Percentiles rank a stretch among this genome's conserved stretches.
These are phyloP conservation scores for Aschersonia sp. DNA, from an alignment of 2,329 filamentous ascomycete genomes.

Conservation along the genomic window DNA sequence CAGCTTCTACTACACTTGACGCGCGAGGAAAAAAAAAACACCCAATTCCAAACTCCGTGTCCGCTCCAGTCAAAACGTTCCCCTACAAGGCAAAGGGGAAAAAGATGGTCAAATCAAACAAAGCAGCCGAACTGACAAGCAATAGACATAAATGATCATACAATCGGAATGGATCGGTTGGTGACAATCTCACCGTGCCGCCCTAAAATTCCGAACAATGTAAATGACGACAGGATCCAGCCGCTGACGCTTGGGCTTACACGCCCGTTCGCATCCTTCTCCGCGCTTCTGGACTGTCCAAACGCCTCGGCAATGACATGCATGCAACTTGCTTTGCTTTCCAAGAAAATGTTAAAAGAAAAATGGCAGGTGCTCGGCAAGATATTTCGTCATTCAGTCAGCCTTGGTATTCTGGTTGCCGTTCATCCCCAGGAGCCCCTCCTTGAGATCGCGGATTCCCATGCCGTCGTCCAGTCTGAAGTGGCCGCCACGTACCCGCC, in stretches of 20 bases:
- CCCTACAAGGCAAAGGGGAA: too few relatives aligned
- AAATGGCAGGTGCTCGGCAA: not conserved
- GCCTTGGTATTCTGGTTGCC: conserved; percentile 20
- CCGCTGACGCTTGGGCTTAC: not conserved
- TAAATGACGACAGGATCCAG: not conserved
- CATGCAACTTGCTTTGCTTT: conserved; percentile 1
- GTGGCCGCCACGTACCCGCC: conserved; percentile 38
- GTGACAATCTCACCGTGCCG: too few relatives aligned
- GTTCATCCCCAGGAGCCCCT: conserved; percentile 42
- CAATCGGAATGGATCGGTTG: too few relatives aligned
- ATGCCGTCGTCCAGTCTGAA: conserved; percentile 47
- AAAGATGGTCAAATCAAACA: too few relatives aligned
- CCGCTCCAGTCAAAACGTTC: too few relatives aligned
- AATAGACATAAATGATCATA: too few relatives aligned
- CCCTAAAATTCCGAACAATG: not conserved
- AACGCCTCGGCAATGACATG: conserved; percentile 1
- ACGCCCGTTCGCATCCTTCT: not conserved
- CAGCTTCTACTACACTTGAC: too few relatives aligned
- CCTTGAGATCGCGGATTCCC: conserved; percentile 40
- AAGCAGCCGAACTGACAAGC: too few relatives aligned
- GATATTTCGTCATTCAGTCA: conserved; percentile 10
- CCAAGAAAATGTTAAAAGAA: not conserved
- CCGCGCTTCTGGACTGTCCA: not conserved
- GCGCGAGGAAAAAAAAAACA: too few relatives aligned
- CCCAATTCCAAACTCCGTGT: too few relatives aligned